Evolutionary conservation across 345 rosid species (phyloP), one percentile per base, ranked within the genome.

Genomic region (Murraya koenigii): DNA sequence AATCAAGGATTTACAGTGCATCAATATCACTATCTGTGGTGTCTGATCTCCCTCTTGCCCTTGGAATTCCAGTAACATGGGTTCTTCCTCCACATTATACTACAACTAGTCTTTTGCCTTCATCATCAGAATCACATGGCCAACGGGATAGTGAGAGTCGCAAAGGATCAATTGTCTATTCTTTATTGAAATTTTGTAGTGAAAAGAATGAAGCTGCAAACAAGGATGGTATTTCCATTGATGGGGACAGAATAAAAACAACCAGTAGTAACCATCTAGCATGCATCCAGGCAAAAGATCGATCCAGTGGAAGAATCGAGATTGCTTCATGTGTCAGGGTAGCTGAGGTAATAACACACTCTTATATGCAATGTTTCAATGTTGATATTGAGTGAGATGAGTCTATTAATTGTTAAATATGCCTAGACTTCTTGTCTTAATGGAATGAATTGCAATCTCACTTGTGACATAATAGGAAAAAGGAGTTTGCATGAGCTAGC

Each of bases 281-380:
- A 33, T 95, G 98, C 86, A 89, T 95, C 85, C 94, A 87, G 77
- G 98, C 92, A 69, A 95, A 93, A 83, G 97, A 95, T 84, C 90
- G 88, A 73, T 78, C 86, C 74, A 90, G 85, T 76, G 98, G 97
- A 77, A 92, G 92, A 82, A 80, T 75, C 52, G 98, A 90, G 87
- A 86, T 95, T 80, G 98, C 97, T 85, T 81, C 97, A 66, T 95
- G 98, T 84, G 84, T 95, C 84, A 88, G 88, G 82, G 93, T 95
- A 80, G 91, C 95, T 54, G 98, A 95, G 98, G 98, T 95, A 89
- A 66, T 68, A 11, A 14, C 81, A 7, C 49, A 63, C 71, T 71
- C 54, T 63, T 71, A n/a, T 30, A 3, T 55, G 66, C 74, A 56
- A 11, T n/a, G 7, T 32, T 26, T n/a, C 56, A 59, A 52, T 63